Base-by-base conservation (phyloP, 345 rosid species). In the Barbarea vulgaris region DNA sequence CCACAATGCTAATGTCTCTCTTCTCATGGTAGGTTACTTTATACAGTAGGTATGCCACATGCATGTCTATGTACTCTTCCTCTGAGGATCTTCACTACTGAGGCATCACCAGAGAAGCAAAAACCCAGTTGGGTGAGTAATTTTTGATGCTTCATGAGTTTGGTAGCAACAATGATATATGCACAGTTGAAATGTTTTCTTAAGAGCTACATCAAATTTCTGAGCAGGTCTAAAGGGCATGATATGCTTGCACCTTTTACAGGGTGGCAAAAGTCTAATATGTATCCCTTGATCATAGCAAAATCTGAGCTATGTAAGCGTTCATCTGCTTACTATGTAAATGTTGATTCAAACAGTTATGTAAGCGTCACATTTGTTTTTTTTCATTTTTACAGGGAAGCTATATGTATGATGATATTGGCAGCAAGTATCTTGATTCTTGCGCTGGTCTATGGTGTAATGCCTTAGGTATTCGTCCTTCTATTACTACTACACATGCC, bases 391-490 rank as follows among this genome's bases (percentile, higher is more conserved):
- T 80, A 10, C 69, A 95, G 97, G 99, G 97, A 53, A 76, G 89
- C 83, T 92, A 95, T 67, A 91, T 92, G 54, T 95, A 86, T 58
- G 97, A 92, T 66, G 72, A 7, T 60, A 64, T 87, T 28, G 97
- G 97, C 69, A 94, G 75, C 64, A 94, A 87, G 85, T 92, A 91
- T 80, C 95, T 95, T 30, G 99, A 95, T 82, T 15, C 99, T 79
- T 93, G 90, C 7, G 97, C 96, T 56, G 99, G 97, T 77, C 85
- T 95, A 36, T 95, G 99, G 93, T 90, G 96, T 86, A 95, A 96
- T 18, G 93, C 99, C 37, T 81, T 90, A 76, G 99, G 97, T 94
- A 83, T 59, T 60, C 54, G 18, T 72, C 39, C 13, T 72, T 33
- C 6, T 46, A 7, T 13, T 28, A 28, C 4, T 44, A 9, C 8